These are phyloP conservation scores for Elsinoe ampelina DNA, from an alignment of 2,329 filamentous ascomycete species.

Conservation along the genomic window DNA sequence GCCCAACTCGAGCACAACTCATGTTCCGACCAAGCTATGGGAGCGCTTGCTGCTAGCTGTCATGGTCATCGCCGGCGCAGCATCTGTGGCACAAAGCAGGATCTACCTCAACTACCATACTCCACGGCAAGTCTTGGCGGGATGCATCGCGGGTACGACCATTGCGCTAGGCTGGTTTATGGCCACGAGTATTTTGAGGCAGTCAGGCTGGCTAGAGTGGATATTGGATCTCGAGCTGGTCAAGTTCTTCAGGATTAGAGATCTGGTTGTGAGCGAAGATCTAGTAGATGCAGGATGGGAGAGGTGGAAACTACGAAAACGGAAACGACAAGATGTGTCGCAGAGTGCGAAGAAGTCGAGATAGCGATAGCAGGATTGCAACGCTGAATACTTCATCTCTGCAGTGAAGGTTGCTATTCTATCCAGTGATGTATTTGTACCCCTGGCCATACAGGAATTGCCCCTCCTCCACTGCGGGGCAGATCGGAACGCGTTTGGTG, in stretches of 20 bases:
- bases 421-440: background rate
- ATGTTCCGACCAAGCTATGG: slow-evolving; percentile 49
- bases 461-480: slow-evolving; percentile 1
- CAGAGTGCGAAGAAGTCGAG: slow-evolving; percentile 17
- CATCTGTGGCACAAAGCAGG: slow-evolving; percentile 62
- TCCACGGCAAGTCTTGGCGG: slow-evolving; percentile 73
- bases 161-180: slow-evolving; percentile 74
- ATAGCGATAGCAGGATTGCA: background rate
- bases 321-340: slow-evolving; percentile 21
- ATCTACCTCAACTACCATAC: slow-evolving; percentile 94
- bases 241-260: slow-evolving; percentile 62
- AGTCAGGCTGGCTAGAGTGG: slow-evolving; percentile 62
- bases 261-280: slow-evolving; percentile 81
- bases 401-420: background rate
- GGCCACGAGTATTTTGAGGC: slow-evolving; percentile 57
- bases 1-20: slow-evolving; percentile 34
- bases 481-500: background rate
- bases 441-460: background rate
- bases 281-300: slow-evolving; percentile 88
- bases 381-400: background rate
- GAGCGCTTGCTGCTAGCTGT: slow-evolving; percentile 50
- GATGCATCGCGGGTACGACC: slow-evolving; percentile 58
- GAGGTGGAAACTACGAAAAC: slow-evolving; percentile 61
- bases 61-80: slow-evolving; percentile 33
- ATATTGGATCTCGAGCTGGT: slow-evolving; percentile 56